A percentile compares a stretch with the other conserved stretches of the same genome.
These are phyloP conservation scores for Exophiala mesophila DNA, from an alignment of 2,329 filamentous ascomycete species.

Conservation along the genomic window DNA sequence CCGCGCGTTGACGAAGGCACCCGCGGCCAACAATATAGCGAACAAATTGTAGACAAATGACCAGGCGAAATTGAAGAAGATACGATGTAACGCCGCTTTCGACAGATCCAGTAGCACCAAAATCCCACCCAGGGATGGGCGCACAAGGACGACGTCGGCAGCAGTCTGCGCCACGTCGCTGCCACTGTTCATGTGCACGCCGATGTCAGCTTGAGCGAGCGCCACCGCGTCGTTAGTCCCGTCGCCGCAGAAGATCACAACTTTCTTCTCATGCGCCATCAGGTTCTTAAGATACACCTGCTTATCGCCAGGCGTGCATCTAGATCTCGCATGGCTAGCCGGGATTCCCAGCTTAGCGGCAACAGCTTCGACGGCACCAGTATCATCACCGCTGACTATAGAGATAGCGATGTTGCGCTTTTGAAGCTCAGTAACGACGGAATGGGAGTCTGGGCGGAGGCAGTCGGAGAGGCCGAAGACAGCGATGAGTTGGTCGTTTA, in stretches of 20 bases:
- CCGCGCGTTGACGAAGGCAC: conserved; percentile 56
- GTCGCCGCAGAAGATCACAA: conserved; percentile 67
- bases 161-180: conserved; percentile 60
- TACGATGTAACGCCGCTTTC: conserved; percentile 41
- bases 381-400: conserved; percentile 55
- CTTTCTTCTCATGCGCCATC: not conserved
- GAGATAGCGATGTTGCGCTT: conserved; percentile 47
- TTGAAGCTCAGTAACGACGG: conserved; percentile 49
- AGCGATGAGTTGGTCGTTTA: conserved; percentile 41
- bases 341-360: conserved; percentile 43
- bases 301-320: conserved; percentile 52
- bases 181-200: conserved; percentile 62
- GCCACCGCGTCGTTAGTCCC: conserved; percentile 75
- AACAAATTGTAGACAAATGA: conserved; percentile 65
- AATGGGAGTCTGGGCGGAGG: conserved; percentile 47
- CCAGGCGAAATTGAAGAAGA: conserved; percentile 67
- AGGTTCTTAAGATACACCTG: conserved; percentile 36
- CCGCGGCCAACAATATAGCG: conserved; percentile 62
- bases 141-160: conserved; percentile 65
- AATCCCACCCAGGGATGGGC: conserved; percentile 52
- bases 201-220: conserved; percentile 65
- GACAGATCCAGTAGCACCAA: conserved; percentile 54
- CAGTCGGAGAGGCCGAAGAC: conserved; percentile 49
- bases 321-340: conserved; percentile 37
- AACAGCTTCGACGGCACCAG: conserved; percentile 44